phyloP scores from a whole-genome alignment of 169 alveolate genomes.

The Eimeria falciformis region DNA sequence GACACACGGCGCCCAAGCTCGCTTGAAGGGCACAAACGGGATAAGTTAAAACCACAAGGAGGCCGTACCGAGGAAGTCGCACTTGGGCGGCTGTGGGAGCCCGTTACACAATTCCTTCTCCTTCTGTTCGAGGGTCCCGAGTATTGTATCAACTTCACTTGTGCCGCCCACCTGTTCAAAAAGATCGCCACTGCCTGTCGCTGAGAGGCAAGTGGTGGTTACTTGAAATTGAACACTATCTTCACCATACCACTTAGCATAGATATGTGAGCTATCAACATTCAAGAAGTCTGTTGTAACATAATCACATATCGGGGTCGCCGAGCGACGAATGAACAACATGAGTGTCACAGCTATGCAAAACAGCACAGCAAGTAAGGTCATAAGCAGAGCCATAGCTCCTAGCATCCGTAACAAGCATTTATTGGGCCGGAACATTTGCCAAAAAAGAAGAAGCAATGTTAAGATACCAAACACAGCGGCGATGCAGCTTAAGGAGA shows the following conservation, averaged over 20 bases:
- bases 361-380: neutral
- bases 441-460: slow-evolving; percentile 2
- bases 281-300: slow-evolving; percentile 30
- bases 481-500: neutral
- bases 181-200: slow-evolving; percentile 34
- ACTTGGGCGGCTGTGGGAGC: neutral
- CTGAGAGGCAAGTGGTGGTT: slow-evolving; percentile 23
- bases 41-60: neutral
- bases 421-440: slow-evolving; percentile 26
- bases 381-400: neutral
- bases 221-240: neutral
- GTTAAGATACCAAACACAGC: neutral
- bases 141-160: neutral
- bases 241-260: neutral
- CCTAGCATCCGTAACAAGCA: slow-evolving; percentile 13
- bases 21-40: too few species aligned
- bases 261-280: neutral
- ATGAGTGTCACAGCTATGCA: slow-evolving; percentile 27
- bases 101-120: neutral
- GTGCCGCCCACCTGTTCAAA: slow-evolving; percentile 35
- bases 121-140: neutral
- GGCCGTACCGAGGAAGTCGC: neutral
- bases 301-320: slow-evolving; percentile 19
- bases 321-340: neutral
- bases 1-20: too few species aligned